A percentile compares a stretch with the other conserved stretches of the same genome.
phyloP scores from a whole-genome alignment of 768 basidiomycete genomes.

The Cystobasidium tubakii region DNA sequence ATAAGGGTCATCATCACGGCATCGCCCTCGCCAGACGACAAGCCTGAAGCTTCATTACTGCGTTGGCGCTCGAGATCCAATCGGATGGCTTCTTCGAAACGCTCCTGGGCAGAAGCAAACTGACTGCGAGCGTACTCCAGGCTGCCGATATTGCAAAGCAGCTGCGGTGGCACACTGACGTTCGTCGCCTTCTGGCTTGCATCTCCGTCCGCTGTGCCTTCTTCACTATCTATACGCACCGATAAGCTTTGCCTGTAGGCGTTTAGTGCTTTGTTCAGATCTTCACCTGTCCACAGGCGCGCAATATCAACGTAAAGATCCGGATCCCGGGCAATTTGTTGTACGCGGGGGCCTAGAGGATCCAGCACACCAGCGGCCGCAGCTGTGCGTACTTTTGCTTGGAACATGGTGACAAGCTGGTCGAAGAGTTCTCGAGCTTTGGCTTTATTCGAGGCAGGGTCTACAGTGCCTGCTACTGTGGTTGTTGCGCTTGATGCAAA shows the following conservation, averaged over 20 bases:
- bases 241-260: conserved; percentile 69
- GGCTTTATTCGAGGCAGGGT: conserved; percentile 64
- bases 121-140: conserved; percentile 49
- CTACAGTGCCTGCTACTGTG: conserved; percentile 56
- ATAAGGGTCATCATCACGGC: conserved; percentile 72
- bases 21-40: conserved; percentile 53
- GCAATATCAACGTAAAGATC: conserved; percentile 90
- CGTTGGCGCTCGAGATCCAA: conserved; percentile 51
- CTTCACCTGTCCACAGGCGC: conserved; percentile 77
- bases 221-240: conserved; percentile 56
- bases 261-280: conserved; percentile 63
- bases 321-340: conserved; percentile 55
- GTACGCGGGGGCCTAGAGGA: conserved; percentile 32
- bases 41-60: neutral
- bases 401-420: conserved; percentile 62
- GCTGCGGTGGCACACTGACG: conserved; percentile 35
- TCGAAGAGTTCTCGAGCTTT: conserved; percentile 79
- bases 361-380: neutral
- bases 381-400: conserved; percentile 44
- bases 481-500: conserved; percentile 57
- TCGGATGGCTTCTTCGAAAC: conserved; percentile 71
- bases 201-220: conserved; percentile 60
- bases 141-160: conserved; percentile 47
- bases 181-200: conserved; percentile 46
- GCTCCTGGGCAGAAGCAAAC: conserved; percentile 56